Percentiles rank a stretch among this genome's conserved stretches.
phyloP scores from a whole-genome alignment of 768 basidiomycete genomes.

The Glaciozyma martinii region DNA sequence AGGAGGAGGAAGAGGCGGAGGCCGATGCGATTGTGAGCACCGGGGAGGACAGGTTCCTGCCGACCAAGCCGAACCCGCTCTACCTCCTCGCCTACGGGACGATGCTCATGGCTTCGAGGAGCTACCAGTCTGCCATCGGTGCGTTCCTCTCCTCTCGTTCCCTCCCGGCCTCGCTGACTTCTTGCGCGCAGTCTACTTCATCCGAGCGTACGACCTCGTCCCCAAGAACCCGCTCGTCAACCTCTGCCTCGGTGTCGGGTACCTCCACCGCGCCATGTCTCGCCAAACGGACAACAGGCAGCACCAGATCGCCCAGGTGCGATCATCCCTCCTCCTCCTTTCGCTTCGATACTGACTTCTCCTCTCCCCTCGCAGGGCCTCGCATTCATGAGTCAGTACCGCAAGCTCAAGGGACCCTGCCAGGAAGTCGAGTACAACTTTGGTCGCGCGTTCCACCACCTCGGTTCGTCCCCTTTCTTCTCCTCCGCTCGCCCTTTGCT shows the following conservation, averaged over 20 bases:
- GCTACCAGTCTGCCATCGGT: slow-evolving; percentile 88
- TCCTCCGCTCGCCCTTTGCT: background rate
- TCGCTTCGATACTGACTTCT: background rate
- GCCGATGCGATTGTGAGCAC: slow-evolving; percentile 30
- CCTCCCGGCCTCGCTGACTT: background rate
- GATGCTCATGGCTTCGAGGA: slow-evolving; percentile 70
- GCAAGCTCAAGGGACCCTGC: slow-evolving; percentile 50
- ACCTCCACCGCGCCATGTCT: slow-evolving; percentile 82
- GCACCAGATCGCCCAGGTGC: slow-evolving; percentile 68
- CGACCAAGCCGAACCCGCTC: slow-evolving; percentile 63
- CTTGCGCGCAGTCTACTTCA: slow-evolving; percentile 59
- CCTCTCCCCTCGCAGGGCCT: slow-evolving; percentile 50
- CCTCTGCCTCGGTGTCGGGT: slow-evolving; percentile 70
- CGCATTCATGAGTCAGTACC: slow-evolving; percentile 75
- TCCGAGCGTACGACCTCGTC: slow-evolving; percentile 79
- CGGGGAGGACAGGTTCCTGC: slow-evolving; percentile 6
- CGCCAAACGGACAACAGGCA: slow-evolving; percentile 90
- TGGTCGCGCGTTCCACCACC: slow-evolving; percentile 79
- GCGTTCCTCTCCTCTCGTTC: slow-evolving; percentile 38
- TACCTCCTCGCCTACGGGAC: slow-evolving; percentile 70
- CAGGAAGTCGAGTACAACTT: slow-evolving; percentile 90
- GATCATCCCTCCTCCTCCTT: background rate
- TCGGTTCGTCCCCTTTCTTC: slow-evolving; percentile 53
- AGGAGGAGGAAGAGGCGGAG: slow-evolving; percentile 40
- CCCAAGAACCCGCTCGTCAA: slow-evolving; percentile 78